Evolutionary conservation across 1,284 basidiomycete species (phyloP), one percentile per base, ranked within the genome.

Genomic region (Pseudozyma thailandica): DNA sequence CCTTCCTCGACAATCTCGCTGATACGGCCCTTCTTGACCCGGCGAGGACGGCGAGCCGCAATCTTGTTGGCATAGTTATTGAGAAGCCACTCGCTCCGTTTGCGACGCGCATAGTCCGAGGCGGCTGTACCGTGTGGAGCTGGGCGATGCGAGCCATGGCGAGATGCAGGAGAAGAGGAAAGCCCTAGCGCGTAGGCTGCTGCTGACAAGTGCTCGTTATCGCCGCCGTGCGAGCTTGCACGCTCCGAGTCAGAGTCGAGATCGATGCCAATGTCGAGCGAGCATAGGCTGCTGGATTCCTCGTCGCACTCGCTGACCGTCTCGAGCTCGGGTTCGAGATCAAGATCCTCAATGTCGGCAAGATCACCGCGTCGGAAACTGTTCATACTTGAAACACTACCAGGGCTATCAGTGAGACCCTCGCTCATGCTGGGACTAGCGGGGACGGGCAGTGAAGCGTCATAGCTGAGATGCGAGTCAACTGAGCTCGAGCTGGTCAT

Each of bases 261-360:
- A 13, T 72, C 66, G 41, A 57, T 35, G 27, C 56, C 54, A n/a
- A 76, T 56, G 38, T 78, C 70, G 3, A 75, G 52, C n/a, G 75
- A 71, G 48, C 71, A 71, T 12, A 77, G 63, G 31, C 72, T 63
- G 55, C 62, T 74, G 1, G 57, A 62, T 53, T 79, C 78, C 35
- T 79, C 78, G 45, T 79, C 79, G 59, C 62, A 56, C 45, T 81
- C 78, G 43, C 66, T 75, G 23, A 77, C 77, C 9, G 74, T 76
- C 46, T 80, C 76, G 21, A 81, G 73, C 45, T 81, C 79, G 9
- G 72, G 76, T 44, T 81, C 79, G 10, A 77, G 59, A 42, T 79
- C 76, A 21, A 78, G 63, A 39, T 81, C 80, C 42, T 81, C 80
- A 16, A 79, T 75, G 54, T 81, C 80, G 26, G 77, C 77, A 25